A percentile compares a stretch with the other conserved stretches of the same genome.
Evolutionary conservation across 306 rosid genomes (phyloP).

Genomic region (Trifolium dubium): DNA sequence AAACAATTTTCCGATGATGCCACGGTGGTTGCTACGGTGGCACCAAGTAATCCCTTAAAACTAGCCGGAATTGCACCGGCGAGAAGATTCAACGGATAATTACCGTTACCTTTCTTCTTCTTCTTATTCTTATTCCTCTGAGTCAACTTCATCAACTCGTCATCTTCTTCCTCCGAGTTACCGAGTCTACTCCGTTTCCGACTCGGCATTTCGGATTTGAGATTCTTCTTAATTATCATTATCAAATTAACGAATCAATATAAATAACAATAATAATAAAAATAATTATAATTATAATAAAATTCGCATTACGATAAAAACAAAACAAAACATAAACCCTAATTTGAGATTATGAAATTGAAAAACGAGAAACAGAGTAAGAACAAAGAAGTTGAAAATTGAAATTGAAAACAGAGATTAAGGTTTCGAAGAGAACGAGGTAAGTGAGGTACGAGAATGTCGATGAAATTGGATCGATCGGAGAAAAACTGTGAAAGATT

Average conservation of each 20-base stretch:
- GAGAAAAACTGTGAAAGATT: too few species aligned
- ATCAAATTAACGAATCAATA: not conserved
- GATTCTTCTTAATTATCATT: constrained; percentile 84
- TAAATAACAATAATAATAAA: constrained; percentile 29
- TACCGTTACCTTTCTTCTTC: constrained; percentile 58
- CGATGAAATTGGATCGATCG: too few species aligned
- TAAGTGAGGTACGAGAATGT: too few species aligned
- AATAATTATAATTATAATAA: constrained; percentile 27
- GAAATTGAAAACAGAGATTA: too few species aligned
- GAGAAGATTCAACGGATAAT: constrained; percentile 73
- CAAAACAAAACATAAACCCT: too few species aligned
- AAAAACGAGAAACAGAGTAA: too few species aligned
- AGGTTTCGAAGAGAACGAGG: too few species aligned
- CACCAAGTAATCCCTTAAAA: constrained; percentile 50
- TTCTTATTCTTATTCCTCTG: constrained; percentile 65
- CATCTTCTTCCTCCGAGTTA: constrained; percentile 65
- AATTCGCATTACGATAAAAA: too few species aligned
- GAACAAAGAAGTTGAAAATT: too few species aligned
- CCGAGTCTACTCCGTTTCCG: constrained; percentile 68
- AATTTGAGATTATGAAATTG: too few species aligned
- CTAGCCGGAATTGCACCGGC: constrained; percentile 63
- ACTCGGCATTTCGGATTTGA: constrained; percentile 89
- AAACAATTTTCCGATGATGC: constrained; percentile 41
- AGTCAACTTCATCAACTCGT: constrained; percentile 42
- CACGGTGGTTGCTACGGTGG: not conserved